Evolutionary conservation across 2,329 filamentous ascomycete species (phyloP).

Genomic region (Bipolaris victoriae): DNA sequence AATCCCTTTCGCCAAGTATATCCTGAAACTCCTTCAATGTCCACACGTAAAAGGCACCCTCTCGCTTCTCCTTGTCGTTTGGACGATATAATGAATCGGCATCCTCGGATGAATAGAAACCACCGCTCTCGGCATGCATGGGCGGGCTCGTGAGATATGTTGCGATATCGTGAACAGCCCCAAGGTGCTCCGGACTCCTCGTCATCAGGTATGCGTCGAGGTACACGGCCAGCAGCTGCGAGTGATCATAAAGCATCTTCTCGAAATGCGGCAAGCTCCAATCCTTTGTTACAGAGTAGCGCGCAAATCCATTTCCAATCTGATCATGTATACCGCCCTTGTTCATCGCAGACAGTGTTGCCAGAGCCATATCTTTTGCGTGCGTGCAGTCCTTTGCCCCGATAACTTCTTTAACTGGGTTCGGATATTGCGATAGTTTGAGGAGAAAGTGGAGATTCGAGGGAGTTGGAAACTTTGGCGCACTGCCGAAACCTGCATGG

Average conservation of each 20-base stretch:
- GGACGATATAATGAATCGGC: constrained; percentile 80
- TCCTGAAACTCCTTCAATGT: constrained; percentile 83
- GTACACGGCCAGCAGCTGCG: constrained; percentile 81
- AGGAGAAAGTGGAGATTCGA: constrained; percentile 84
- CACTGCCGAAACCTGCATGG: constrained; percentile 67
- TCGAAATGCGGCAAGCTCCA: constrained; percentile 97
- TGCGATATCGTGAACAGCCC: constrained; percentile 79
- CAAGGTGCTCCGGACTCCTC: constrained; percentile 73
- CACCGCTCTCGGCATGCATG: constrained; percentile 71
- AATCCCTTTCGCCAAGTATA: constrained; percentile 72
- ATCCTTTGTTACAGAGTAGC: constrained; percentile 88
- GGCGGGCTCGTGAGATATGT: constrained; percentile 81
- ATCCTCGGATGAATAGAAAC: constrained; percentile 87
- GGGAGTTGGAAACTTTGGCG: constrained; percentile 90
- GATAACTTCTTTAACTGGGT: constrained; percentile 82
- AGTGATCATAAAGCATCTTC: constrained; percentile 95
- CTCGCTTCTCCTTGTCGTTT: constrained; percentile 80
- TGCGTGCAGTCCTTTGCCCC: constrained; percentile 76
- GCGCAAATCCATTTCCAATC: constrained; percentile 77
- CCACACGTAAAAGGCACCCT: constrained; percentile 96
- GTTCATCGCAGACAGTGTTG: constrained; percentile 80
- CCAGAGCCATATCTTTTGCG: constrained; percentile 78
- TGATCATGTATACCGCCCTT: constrained; percentile 75
- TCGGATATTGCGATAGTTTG: constrained; percentile 72
- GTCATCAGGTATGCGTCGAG: constrained; percentile 81